Percentiles rank a stretch among this genome's conserved stretches.
phyloP scores from a whole-genome alignment of 2,329 filamentous ascomycete genomes.

The Diplodia mutila region DNA sequence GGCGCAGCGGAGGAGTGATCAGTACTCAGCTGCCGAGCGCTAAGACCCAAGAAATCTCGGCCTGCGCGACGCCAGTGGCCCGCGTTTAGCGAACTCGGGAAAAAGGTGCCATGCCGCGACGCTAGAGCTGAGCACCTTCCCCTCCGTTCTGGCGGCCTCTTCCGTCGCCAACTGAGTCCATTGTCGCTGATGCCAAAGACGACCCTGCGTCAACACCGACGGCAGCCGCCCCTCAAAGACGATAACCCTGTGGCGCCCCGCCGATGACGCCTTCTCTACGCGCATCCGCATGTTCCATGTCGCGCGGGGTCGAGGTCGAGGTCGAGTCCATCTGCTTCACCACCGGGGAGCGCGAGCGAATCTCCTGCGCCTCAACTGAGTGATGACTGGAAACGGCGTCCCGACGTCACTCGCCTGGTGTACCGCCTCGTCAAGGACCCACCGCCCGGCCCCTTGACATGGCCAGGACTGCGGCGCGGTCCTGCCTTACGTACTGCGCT shows the following conservation, averaged over 20 bases:
- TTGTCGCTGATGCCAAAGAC: no score
- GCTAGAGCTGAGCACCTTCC: background rate
- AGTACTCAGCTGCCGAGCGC: background rate
- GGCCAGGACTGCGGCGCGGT: background rate
- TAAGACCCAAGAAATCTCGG: background rate
- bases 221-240: background rate
- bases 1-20: background rate
- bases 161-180: background rate
- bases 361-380: background rate
- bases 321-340: background rate
- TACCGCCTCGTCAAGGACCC: conserved; percentile 6
- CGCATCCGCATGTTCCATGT: background rate
- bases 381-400: background rate
- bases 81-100: background rate
- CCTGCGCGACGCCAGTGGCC: conserved; percentile 4
- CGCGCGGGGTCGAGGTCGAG: no score
- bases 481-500: background rate
- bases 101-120: conserved; percentile 7
- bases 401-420: background rate
- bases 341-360: background rate
- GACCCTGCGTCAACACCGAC: background rate
- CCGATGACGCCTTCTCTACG: background rate
- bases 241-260: background rate
- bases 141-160: background rate
- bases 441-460: background rate